Percentiles rank a stretch among this genome's conserved stretches.
phyloP scores from a whole-genome alignment of 148 eudicot species.

The Spergularia marina region DNA sequence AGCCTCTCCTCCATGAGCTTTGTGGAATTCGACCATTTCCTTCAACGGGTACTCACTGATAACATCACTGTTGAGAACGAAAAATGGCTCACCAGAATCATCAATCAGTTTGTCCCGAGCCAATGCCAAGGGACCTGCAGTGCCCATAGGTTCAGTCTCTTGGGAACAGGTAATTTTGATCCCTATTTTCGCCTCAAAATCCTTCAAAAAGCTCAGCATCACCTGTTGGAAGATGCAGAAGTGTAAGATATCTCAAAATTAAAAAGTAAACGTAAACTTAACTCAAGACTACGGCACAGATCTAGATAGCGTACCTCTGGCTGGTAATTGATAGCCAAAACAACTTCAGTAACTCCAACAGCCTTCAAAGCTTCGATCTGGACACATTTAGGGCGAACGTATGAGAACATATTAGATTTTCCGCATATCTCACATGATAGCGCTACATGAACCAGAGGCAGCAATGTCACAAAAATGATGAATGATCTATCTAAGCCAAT shows the following conservation, averaged over 20 bases:
- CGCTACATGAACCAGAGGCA: not conserved
- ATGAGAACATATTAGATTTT: not conserved
- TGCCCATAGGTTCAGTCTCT: slow-evolving; percentile 97
- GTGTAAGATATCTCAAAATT: not conserved
- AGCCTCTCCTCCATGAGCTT: slow-evolving; percentile 91
- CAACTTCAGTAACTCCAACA: slow-evolving; percentile 91
- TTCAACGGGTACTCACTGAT: slow-evolving; percentile 86
- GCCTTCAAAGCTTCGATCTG: slow-evolving; percentile 97
- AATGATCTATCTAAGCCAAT: not conserved
- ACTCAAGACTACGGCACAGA: not conserved
- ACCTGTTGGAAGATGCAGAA: slow-evolving; percentile 39
- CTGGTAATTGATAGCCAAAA: slow-evolving; percentile 95
- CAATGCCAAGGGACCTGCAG: slow-evolving; percentile 94
- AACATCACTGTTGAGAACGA: slow-evolving; percentile 94
- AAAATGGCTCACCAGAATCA: slow-evolving; percentile 79
- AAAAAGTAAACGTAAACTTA: not conserved
- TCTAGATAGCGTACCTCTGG: slow-evolving; percentile 64
- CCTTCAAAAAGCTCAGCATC: slow-evolving; percentile 89
- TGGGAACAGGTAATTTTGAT: slow-evolving; percentile 85
- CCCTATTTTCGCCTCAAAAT: slow-evolving; percentile 76
- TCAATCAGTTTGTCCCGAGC: slow-evolving; percentile 82
- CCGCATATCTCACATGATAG: not conserved
- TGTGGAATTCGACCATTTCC: slow-evolving; percentile 85
- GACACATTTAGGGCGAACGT: not conserved
- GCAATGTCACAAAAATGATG: not conserved